A percentile compares a stretch with the other conserved stretches of the same genome.
phyloP scores from a whole-genome alignment of 495 filamentous ascomycete species.

The Trichocladium uniseriatum region DNA sequence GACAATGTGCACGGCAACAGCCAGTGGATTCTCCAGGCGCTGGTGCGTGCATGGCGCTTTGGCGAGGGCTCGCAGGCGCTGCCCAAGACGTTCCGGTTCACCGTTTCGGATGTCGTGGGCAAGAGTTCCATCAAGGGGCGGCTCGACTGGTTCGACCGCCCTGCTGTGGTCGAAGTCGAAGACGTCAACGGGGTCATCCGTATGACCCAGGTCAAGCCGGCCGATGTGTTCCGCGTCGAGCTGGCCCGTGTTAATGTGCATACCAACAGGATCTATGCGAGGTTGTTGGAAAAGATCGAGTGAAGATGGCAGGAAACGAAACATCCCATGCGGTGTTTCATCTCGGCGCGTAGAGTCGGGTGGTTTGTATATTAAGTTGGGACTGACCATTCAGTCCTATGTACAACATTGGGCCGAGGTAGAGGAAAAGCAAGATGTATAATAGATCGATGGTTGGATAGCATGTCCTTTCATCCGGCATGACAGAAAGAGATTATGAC shows the following conservation, averaged over 20 bases:
- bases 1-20: constrained; percentile 25
- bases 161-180: constrained; percentile 24
- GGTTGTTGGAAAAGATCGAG: constrained; percentile 31
- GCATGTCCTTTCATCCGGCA: too few relatives aligned
- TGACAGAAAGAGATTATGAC: too few relatives aligned
- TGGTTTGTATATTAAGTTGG: too few relatives aligned
- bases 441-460: too few relatives aligned
- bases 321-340: too few relatives aligned
- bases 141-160: constrained; percentile 34
- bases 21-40: constrained; percentile 57
- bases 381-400: too few relatives aligned
- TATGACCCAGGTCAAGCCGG: constrained; percentile 32
- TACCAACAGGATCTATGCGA: constrained; percentile 39
- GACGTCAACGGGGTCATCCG: constrained; percentile 23
- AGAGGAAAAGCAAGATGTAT: too few relatives aligned
- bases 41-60: constrained; percentile 69
- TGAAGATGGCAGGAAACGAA: not conserved
- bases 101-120: constrained; percentile 27
- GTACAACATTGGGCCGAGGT: not conserved
- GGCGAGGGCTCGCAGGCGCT: constrained; percentile 41
- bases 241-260: constrained; percentile 50
- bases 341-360: too few relatives aligned
- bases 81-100: constrained; percentile 53
- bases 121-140: constrained; percentile 16
- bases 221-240: constrained; percentile 51